Conservation (phyloP, 495 filamentous ascomycete genomes). For the Neurospora sublineolata region DNA sequence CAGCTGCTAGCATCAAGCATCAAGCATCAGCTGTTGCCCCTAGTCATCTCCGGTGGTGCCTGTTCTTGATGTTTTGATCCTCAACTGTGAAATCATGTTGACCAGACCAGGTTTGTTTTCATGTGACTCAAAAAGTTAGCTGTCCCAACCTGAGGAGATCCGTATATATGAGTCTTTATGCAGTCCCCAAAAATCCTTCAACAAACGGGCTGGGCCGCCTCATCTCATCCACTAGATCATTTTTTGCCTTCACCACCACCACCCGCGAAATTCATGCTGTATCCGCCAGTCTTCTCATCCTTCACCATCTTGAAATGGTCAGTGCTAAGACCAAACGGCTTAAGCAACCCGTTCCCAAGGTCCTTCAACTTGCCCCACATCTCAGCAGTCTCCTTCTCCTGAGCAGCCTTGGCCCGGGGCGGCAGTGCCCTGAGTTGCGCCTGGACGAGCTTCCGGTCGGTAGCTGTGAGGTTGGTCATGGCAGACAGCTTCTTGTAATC, state of each 20-base stretch:
- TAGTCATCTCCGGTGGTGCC: background rate
- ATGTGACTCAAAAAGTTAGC: background rate
- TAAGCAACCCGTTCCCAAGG: slow-evolving; percentile 83
- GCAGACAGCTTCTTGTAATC: slow-evolving; percentile 52
- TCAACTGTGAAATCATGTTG: background rate
- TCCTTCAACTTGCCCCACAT: slow-evolving; percentile 96
- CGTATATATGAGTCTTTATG: background rate
- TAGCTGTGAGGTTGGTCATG: slow-evolving; percentile 45
- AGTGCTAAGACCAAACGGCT: slow-evolving; percentile 85
- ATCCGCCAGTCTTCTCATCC: slow-evolving; percentile 79
- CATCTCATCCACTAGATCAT: background rate
- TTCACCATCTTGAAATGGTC: slow-evolving; percentile 90
- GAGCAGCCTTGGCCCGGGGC: slow-evolving; percentile 55
- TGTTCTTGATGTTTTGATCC: background rate
- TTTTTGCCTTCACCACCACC: slow-evolving; percentile 11
- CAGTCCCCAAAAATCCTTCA: background rate
- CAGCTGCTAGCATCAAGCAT: background rate
- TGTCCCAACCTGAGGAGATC: background rate
- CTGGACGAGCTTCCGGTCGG: slow-evolving; percentile 57
- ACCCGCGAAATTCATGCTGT: slow-evolving; percentile 77
- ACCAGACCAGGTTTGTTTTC: background rate
- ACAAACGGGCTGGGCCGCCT: background rate
- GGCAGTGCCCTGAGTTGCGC: slow-evolving; percentile 53
- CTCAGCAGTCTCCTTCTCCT: slow-evolving; percentile 78
- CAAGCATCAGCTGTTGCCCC: background rate